Evolutionary conservation across 2,329 filamentous ascomycete genomes (phyloP).

Genomic region (Sarocladium strictum): DNA sequence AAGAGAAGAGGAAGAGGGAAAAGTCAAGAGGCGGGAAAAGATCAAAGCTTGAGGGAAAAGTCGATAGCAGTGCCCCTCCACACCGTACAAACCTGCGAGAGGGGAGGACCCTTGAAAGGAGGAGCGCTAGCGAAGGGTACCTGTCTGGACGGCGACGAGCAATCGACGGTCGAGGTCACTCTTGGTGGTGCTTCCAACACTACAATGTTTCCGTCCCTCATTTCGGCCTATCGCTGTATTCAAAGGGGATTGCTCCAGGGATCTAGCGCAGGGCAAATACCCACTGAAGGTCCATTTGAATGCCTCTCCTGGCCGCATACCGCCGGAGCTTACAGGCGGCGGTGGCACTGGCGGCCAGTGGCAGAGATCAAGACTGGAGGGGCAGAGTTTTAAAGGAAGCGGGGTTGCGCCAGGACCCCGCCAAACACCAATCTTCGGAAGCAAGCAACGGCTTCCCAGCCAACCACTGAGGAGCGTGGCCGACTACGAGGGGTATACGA

Average conservation of each 20-base stretch:
- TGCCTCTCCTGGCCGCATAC: neutral
- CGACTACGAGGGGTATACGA: neutral
- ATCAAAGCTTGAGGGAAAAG: conserved; percentile 5
- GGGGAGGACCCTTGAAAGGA: conserved; percentile 5
- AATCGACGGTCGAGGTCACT: conserved; percentile 3
- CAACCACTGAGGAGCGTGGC: conserved; percentile 7
- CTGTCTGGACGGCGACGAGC: neutral
- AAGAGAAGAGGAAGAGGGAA: neutral
- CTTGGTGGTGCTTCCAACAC: neutral
- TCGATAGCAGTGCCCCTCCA: conserved; percentile 5
- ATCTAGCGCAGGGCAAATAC: neutral
- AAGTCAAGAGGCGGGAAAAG: conserved; percentile 3
- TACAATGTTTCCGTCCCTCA: neutral
- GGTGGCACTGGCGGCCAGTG: too few relatives aligned
- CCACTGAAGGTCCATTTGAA: neutral
- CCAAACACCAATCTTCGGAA: conserved; percentile 3
- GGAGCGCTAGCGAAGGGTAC: conserved; percentile 7
- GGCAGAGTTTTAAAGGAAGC: conserved; percentile 7
- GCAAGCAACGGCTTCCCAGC: conserved; percentile 7
- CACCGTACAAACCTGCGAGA: neutral
- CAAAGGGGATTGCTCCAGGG: neutral
- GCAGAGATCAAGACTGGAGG: neutral
- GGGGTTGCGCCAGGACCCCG: conserved; percentile 5
- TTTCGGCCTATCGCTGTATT: conserved; percentile 7
- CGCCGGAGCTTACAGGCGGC: neutral